A percentile compares a stretch with the other conserved stretches of the same genome.
phyloP scores from a whole-genome alignment of 768 basidiomycete genomes.

The Podaxis sp. region DNA sequence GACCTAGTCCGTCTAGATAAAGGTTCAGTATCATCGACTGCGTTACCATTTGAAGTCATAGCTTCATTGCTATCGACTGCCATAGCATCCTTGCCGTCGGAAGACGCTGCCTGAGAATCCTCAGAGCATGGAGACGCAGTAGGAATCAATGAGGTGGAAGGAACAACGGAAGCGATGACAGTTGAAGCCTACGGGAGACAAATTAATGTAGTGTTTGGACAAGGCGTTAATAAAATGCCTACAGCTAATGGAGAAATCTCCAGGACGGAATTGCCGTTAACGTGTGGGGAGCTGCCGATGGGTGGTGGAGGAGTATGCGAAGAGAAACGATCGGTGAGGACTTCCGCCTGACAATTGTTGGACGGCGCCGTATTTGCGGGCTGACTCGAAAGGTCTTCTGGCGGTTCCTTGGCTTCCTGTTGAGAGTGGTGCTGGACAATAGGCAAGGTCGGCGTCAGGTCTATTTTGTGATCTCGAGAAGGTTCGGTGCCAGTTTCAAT shows the following conservation, averaged over 20 bases:
- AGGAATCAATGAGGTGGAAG: not conserved
- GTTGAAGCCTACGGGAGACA: not conserved
- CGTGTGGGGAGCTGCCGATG: not conserved
- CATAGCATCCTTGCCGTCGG: not conserved
- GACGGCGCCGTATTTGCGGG: not conserved
- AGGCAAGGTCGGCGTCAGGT: not conserved
- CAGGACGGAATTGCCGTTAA: not conserved
- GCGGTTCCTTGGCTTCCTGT: not conserved
- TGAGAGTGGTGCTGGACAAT: not conserved
- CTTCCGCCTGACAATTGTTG: not conserved
- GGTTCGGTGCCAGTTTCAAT: not conserved
- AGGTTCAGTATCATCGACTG: slow-evolving; percentile 15
- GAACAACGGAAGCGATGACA: not conserved
- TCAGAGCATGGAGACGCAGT: not conserved
- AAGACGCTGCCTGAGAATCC: not conserved
- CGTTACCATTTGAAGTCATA: slow-evolving; percentile 11
- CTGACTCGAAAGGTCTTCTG: not conserved
- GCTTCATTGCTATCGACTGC: not conserved
- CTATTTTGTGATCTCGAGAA: not conserved
- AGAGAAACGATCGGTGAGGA: not conserved
- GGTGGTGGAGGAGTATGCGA: not conserved
- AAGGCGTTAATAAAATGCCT: not conserved
- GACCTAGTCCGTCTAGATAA: slow-evolving; percentile 8
- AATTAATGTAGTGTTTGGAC: not conserved
- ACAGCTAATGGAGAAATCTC: not conserved